Evolutionary conservation across 176 grass and related monocot genomes (phyloP).

Genomic region (Juncus effusus): DNA sequence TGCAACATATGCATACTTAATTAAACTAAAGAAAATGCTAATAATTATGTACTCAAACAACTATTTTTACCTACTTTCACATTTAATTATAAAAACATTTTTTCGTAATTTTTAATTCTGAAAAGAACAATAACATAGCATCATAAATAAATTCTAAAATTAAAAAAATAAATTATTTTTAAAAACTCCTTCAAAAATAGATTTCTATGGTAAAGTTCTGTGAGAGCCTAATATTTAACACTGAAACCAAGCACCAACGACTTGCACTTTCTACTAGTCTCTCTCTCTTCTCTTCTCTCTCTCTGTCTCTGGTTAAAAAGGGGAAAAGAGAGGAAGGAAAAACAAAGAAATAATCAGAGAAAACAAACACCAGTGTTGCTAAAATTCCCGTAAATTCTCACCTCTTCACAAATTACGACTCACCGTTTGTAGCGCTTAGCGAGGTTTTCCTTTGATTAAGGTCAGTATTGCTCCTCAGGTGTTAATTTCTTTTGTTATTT

Average conservation of each 20-base stretch:
- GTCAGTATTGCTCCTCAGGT: constrained; percentile 9
- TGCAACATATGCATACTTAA: too few species aligned
- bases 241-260: constrained; percentile 38
- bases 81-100: too few species aligned
- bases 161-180: too few species aligned
- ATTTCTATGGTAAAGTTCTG: background rate
- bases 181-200: too few species aligned
- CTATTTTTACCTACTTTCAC: too few species aligned
- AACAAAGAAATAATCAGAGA: constrained; percentile 20
- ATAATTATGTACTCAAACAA: too few species aligned
- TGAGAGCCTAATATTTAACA: constrained; percentile 23
- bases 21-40: too few species aligned
- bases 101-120: too few species aligned
- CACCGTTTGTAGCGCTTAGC: background rate
- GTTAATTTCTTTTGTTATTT: constrained; percentile 13
- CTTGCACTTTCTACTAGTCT: constrained; percentile 32
- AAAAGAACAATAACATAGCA: too few species aligned
- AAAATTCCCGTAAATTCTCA: constrained; percentile 10
- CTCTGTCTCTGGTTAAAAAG: constrained; percentile 21
- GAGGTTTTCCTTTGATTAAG: constrained; percentile 33
- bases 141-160: too few species aligned
- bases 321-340: constrained; percentile 11
- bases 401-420: constrained; percentile 5
- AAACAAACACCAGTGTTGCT: constrained; percentile 3
- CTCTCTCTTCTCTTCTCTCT: constrained; percentile 16